phyloP scores from a whole-genome alignment of 257 asterid species.

The Capsicum pubescens region DNA sequence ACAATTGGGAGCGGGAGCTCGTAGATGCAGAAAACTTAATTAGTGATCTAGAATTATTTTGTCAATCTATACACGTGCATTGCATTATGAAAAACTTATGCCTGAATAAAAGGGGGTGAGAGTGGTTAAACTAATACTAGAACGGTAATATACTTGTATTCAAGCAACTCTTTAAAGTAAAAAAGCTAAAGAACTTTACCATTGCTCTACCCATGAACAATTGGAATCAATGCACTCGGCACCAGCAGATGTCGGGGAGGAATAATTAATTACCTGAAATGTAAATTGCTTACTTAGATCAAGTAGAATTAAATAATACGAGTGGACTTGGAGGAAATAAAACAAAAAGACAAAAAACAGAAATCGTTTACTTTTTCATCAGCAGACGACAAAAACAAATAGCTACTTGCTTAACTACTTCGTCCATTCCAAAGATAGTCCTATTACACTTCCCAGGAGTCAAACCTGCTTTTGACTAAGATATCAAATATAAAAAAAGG shows the following conservation, averaged over 20 bases:
- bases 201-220: conserved; percentile 97
- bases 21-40: not conserved
- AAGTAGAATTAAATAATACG: not conserved
- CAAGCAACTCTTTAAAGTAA: conserved; percentile 13
- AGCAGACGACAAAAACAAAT: not conserved
- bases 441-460: conserved; percentile 8
- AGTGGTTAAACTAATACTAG: not conserved
- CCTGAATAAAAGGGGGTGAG: not conserved
- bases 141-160: not conserved
- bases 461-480: not conserved
- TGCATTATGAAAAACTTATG: not conserved
- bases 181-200: conserved; percentile 52
- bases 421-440: not conserved
- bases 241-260: conserved; percentile 93
- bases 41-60: not conserved
- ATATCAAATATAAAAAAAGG: not conserved
- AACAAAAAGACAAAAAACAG: not conserved
- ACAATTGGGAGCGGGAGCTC: not conserved
- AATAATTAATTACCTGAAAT: conserved; percentile 80
- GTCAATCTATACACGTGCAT: not conserved
- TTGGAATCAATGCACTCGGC: conserved; percentile 93
- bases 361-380: not conserved
- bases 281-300: not conserved
- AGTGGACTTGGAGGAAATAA: not conserved
- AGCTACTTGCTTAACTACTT: conserved; percentile 17